A percentile compares a stretch with the other conserved stretches of the same genome.
These are phyloP conservation scores for Cylindrotheca fusiformis DNA, from an alignment of 108 stramenopile genomes.

Conservation along the genomic window DNA sequence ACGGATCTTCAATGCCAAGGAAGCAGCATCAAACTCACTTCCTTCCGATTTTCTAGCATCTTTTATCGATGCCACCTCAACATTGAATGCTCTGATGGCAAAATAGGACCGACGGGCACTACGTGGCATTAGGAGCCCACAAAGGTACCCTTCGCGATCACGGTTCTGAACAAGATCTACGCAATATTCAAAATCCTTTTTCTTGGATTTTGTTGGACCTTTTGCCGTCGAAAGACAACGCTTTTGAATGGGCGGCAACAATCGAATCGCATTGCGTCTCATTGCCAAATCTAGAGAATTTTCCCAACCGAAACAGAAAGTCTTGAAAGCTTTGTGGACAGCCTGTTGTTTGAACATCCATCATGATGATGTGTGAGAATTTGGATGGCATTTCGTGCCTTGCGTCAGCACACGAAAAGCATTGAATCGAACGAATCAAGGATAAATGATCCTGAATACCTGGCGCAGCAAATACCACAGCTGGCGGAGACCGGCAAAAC, in stretches of 20 bases:
- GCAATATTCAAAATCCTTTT: constrained; percentile 66
- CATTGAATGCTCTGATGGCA: constrained; percentile 79
- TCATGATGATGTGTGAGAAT: background rate
- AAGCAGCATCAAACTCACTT: constrained; percentile 19
- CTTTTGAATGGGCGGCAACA: background rate
- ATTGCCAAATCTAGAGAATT: background rate
- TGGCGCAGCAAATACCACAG: too few species aligned
- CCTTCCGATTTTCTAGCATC: constrained; percentile 31
- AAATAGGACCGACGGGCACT: constrained; percentile 56
- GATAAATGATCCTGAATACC: too few species aligned
- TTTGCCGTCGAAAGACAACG: background rate
- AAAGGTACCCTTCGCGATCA: constrained; percentile 75
- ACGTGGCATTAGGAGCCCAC: constrained; percentile 76
- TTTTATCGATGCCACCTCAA: constrained; percentile 75
- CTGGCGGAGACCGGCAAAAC: too few species aligned
- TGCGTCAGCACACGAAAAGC: too few species aligned
- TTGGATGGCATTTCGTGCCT: too few species aligned
- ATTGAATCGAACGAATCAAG: too few species aligned
- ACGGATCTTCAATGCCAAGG: constrained; percentile 52
- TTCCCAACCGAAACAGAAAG: too few species aligned
- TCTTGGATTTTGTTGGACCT: constrained; percentile 2
- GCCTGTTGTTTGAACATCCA: too few species aligned
- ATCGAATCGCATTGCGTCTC: background rate
- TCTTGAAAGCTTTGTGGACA: too few species aligned
- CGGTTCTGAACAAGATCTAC: constrained; percentile 72